Percentiles rank a stretch among this genome's conserved stretches.
These are phyloP conservation scores for Torulaspora microellipsoides DNA, from an alignment of 805 yeast genomes.

Conservation along the genomic window DNA sequence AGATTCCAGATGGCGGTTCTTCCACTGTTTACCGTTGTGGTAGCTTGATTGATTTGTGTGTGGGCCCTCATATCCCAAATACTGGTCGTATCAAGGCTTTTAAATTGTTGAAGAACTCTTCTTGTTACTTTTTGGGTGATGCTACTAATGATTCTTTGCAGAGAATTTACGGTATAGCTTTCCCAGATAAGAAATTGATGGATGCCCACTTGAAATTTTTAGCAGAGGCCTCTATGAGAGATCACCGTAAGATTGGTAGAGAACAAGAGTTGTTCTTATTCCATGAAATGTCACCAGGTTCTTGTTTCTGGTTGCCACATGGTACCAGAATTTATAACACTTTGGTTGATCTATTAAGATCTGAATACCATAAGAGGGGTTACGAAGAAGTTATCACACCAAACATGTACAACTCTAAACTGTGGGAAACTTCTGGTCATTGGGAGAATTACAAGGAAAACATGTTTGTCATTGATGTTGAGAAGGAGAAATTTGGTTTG, in stretches of 20 bases:
- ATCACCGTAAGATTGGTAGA: conserved; percentile 92
- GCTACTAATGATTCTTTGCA: conserved; percentile 89
- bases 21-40: conserved; percentile 98
- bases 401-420: conserved; percentile 94
- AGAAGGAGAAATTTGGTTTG: conserved; percentile 89
- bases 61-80: conserved; percentile 97
- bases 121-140: conserved; percentile 95
- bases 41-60: conserved; percentile 91
- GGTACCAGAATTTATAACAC: conserved; percentile 96
- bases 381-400: conserved; percentile 99
- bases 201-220: conserved; percentile 90
- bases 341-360: conserved; percentile 70
- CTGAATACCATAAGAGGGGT: conserved; percentile 88
- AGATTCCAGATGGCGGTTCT: conserved; percentile 93
- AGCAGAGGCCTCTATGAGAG: conserved; percentile 94
- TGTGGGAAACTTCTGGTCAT: conserved; percentile 99
- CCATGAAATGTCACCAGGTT: conserved; percentile 96
- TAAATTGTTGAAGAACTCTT: conserved; percentile 90
- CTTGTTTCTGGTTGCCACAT: conserved; percentile 98
- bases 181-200: conserved; percentile 97
- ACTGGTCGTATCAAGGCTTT: conserved; percentile 94
- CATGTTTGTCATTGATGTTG: conserved; percentile 95
- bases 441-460: conserved; percentile 97
- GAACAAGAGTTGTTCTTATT: conserved; percentile 95
- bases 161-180: conserved; percentile 95